Evolutionary conservation across 805 yeast genomes (phyloP), one percentile per base, ranked within the genome.

Genomic region (Kazachstania kunashirensis): DNA sequence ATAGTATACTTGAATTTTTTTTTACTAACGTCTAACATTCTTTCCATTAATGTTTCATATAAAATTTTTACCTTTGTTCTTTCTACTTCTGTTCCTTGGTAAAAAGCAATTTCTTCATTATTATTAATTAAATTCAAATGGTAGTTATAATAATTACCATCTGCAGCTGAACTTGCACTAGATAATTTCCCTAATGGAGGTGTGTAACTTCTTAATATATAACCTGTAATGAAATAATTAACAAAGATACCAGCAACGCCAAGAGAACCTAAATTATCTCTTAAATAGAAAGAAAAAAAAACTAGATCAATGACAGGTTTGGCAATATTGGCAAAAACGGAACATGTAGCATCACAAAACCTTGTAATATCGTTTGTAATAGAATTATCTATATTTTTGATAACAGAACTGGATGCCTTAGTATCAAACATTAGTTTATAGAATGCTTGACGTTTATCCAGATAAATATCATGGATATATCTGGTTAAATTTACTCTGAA

Each of bases 81-180:
- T 59, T 88, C 96, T 41, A 86, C 72, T 10, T 68, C 65, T 0
- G 89, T 78, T 15, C 97, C 97, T 53, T 86, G 86, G 57, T 86
- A 88, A 53, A 88, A 88, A 0, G 95, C 94, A 49, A 88, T 85
- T 55, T 88, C 96, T 62, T 88, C 97, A 52, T 86, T 79, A 52
- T 88, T 88, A 40, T 80, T 79, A 52, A 85, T 85, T 56, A 88
- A 68, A 52, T 84, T 83, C 50, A 85, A 65, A 55, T 88, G 94
- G 47, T 83, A 80, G 48, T 83, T 85, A 57, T 86, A 83, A 55
- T 84, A 88, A 39, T 81, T 80, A 33, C 96, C 96, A 62, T 88
- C 96, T 23, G 86, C 70, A 34, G 75, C 75, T 9, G 94, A 81
- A 55, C 77, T 80, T 28, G 64, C 62, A 36, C 89, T 76, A 23